Percentiles rank a stretch among this genome's conserved stretches.
phyloP scores from a whole-genome alignment of 495 filamentous ascomycete species.

The Aspergillus funiculosus region DNA sequence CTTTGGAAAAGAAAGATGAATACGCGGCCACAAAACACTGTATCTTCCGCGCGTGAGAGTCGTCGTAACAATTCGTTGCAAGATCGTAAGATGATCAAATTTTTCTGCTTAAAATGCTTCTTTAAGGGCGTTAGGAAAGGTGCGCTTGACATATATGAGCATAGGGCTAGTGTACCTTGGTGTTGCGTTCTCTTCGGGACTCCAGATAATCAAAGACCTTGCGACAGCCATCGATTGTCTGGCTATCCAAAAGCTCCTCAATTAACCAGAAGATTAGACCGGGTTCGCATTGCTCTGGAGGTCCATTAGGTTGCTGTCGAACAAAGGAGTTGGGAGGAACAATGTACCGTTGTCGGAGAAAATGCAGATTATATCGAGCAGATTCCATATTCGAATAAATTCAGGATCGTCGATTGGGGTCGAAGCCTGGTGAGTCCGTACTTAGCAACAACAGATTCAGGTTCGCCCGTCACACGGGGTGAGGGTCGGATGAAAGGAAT shows the following conservation, averaged over 20 bases:
- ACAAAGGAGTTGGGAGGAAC: background rate
- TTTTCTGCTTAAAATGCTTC: conserved; percentile 80
- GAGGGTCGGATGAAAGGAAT: background rate
- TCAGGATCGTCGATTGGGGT: conserved; percentile 65
- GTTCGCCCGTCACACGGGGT: background rate
- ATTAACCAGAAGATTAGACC: conserved; percentile 82
- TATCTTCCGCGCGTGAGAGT: conserved; percentile 88
- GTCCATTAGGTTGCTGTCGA: conserved; percentile 22
- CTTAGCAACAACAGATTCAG: conserved; percentile 18
- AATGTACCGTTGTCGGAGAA: conserved; percentile 69
- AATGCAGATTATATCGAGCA: conserved; percentile 82
- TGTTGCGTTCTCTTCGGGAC: conserved; percentile 81
- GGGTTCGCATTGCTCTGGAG: conserved; percentile 70
- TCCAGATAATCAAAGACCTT: conserved; percentile 91
- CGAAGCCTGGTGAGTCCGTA: conserved; percentile 44
- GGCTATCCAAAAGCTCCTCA: conserved; percentile 92
- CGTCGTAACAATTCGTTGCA: conserved; percentile 93
- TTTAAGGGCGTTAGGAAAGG: conserved; percentile 21
- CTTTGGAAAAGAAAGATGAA: conserved; percentile 98
- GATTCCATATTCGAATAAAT: conserved; percentile 83
- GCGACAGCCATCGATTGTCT: conserved; percentile 85
- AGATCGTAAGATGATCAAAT: conserved; percentile 76
- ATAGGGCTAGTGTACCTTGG: conserved; percentile 45
- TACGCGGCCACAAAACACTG: conserved; percentile 92
- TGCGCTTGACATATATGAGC: background rate